phyloP scores from a whole-genome alignment of 2,329 filamentous ascomycete genomes.

The Verticillium tricorpus region DNA sequence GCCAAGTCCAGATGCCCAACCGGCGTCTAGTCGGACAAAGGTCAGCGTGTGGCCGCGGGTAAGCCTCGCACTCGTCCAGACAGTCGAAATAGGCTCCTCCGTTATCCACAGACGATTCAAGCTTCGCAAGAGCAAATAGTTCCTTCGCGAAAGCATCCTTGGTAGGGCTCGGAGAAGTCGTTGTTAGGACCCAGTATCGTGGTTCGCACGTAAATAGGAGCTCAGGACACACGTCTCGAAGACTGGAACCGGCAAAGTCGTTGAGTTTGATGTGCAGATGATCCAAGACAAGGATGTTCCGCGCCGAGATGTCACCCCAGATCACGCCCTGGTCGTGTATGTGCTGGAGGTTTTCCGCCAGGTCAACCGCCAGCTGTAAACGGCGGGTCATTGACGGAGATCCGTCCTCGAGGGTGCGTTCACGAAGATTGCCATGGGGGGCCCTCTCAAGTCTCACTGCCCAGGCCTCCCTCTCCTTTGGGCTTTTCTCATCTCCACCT shows the following conservation, averaged over 20 bases:
- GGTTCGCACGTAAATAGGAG: background rate
- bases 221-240: background rate
- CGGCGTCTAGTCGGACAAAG: too few species aligned
- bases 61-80: too few species aligned
- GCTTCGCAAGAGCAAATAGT: too few species aligned
- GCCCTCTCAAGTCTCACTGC: background rate
- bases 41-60: too few species aligned
- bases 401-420: background rate
- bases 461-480: conserved; percentile 1
- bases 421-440: background rate
- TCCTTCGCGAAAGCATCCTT: background rate
- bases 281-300: conserved; percentile 2
- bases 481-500: background rate
- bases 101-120: too few species aligned
- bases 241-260: conserved; percentile 1
- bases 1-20: too few species aligned
- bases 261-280: background rate
- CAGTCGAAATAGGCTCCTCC: too few species aligned
- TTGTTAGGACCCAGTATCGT: background rate
- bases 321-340: background rate
- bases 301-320: conserved; percentile 1
- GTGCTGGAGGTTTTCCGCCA: background rate
- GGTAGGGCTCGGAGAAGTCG: background rate
- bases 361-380: background rate
- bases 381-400: background rate